Evolutionary conservation across 768 basidiomycete species (phyloP).

Genomic region (Pholiota conissans): DNA sequence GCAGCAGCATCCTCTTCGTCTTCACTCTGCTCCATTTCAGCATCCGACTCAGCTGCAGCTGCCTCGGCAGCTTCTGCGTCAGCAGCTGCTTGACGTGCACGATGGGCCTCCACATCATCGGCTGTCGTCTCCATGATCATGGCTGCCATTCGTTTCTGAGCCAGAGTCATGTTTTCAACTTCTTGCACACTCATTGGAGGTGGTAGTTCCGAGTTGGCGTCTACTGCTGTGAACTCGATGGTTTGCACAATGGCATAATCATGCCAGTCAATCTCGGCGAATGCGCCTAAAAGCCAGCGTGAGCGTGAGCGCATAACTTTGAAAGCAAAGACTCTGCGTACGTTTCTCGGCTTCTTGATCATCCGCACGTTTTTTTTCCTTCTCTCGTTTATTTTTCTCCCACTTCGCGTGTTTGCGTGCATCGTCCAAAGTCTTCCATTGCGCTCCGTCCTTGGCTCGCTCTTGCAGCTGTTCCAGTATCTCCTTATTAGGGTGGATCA

Average conservation of each 20-base stretch:
- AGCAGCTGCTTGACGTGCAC: slow-evolving; percentile 79
- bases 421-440: slow-evolving; percentile 78
- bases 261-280: slow-evolving; percentile 99
- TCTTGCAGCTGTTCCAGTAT: slow-evolving; percentile 68
- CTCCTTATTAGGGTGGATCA: slow-evolving; percentile 82
- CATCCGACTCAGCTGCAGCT: slow-evolving; percentile 50
- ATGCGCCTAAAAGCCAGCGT: slow-evolving; percentile 60
- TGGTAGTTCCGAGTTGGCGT: slow-evolving; percentile 88
- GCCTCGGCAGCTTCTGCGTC: slow-evolving; percentile 83
- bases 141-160: slow-evolving; percentile 96
- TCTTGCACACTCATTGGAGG: slow-evolving; percentile 96
- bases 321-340: slow-evolving; percentile 36
- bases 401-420: slow-evolving; percentile 83
- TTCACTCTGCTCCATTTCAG: slow-evolving; percentile 86
- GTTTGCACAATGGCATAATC: slow-evolving; percentile 98
- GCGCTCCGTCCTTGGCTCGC: slow-evolving; percentile 60
- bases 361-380: slow-evolving; percentile 83
- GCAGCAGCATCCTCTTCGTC: slow-evolving; percentile 71
- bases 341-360: slow-evolving; percentile 91
- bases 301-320: slow-evolving; percentile 1
- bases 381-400: slow-evolving; percentile 82
- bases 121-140: slow-evolving; percentile 97
- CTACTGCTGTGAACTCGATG: slow-evolving; percentile 94
- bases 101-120: slow-evolving; percentile 82
- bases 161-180: slow-evolving; percentile 93